Conservation (phyloP, 1,284 basidiomycete species). For the Cystobasidium slooffiae region DNA sequence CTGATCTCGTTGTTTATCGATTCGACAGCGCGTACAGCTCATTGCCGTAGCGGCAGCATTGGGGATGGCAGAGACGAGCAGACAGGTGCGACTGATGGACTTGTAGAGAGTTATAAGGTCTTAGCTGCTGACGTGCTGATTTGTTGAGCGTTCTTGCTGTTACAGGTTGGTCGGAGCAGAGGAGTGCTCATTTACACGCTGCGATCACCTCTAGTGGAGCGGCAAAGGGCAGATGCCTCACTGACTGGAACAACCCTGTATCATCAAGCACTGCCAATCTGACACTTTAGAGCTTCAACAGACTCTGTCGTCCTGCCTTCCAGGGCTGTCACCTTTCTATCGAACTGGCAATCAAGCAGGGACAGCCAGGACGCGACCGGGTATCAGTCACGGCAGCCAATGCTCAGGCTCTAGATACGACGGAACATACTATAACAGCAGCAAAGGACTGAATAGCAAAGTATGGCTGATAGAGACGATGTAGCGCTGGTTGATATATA, state of each 20-base stretch:
- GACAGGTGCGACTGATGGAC: no score
- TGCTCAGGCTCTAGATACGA: no score
- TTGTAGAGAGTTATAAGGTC: no score
- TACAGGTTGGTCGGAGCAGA: no score
- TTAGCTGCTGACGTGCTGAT: background rate
- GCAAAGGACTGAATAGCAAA: background rate
- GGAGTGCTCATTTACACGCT: no score
- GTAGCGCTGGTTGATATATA: slow-evolving; percentile 39
- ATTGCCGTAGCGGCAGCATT: background rate
- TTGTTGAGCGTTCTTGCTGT: no score
- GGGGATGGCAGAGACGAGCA: background rate
- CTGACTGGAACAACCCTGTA: background rate
- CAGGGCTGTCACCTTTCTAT: background rate
- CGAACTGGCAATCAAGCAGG: background rate
- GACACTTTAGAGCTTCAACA: slow-evolving; percentile 1
- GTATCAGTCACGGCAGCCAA: no score
- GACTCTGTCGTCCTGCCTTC: background rate
- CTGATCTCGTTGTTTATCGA: background rate
- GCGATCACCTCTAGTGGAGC: no score
- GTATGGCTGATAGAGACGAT: slow-evolving; percentile 35
- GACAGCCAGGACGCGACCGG: no score
- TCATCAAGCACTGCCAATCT: background rate
- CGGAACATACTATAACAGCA: no score
- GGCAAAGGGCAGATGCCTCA: background rate
- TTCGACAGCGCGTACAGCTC: slow-evolving; percentile 23